Percentiles rank a stretch among this genome's conserved stretches.
Conservation (phyloP, 352 stramenopile species). For the Phytopythium cucurbitacearum region DNA sequence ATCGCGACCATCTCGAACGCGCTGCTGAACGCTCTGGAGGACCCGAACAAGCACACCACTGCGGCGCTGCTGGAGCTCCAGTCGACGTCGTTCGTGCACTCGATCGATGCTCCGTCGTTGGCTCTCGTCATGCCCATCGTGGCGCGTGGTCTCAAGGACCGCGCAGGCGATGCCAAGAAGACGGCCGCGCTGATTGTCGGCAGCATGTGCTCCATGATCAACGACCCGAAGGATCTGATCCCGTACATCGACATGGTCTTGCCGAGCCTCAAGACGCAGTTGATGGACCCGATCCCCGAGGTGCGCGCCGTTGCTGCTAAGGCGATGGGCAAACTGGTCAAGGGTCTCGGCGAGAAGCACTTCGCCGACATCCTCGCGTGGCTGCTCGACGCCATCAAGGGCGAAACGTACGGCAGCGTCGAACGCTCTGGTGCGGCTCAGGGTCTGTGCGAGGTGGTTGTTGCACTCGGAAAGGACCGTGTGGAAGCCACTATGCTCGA, state of each 20-base stretch:
- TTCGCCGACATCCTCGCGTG: constrained; percentile 96
- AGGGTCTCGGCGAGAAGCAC: constrained; percentile 94
- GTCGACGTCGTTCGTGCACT: constrained; percentile 98
- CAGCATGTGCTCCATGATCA: constrained; percentile 99
- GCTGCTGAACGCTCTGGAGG: constrained; percentile 95
- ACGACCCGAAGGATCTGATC: constrained; percentile 96
- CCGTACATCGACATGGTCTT: constrained; percentile 98
- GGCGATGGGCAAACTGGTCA: constrained; percentile 93
- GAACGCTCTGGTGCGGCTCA: constrained; percentile 98
- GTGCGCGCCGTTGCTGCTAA: constrained; percentile 94
- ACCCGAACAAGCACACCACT: constrained; percentile 90
- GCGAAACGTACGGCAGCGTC: constrained; percentile 90
- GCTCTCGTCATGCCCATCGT: constrained; percentile 99
- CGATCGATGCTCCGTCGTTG: constrained; percentile 98
- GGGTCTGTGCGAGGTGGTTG: constrained; percentile 96
- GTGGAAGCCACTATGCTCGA: constrained; percentile 79
- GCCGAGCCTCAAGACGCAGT: constrained; percentile 92
- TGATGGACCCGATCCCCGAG: constrained; percentile 93
- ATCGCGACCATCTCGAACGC: constrained; percentile 93
- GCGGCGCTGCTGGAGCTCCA: constrained; percentile 97
- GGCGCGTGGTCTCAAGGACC: constrained; percentile 96
- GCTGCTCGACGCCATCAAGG: constrained; percentile 96
- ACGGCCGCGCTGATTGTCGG: constrained; percentile 98
- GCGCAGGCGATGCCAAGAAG: constrained; percentile 96
- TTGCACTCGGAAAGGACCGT: constrained; percentile 75